Percentiles rank a stretch among this genome's conserved stretches.
Conservation (phyloP, 305 asterid genomes). For the Solanum aculeatissimum region DNA sequence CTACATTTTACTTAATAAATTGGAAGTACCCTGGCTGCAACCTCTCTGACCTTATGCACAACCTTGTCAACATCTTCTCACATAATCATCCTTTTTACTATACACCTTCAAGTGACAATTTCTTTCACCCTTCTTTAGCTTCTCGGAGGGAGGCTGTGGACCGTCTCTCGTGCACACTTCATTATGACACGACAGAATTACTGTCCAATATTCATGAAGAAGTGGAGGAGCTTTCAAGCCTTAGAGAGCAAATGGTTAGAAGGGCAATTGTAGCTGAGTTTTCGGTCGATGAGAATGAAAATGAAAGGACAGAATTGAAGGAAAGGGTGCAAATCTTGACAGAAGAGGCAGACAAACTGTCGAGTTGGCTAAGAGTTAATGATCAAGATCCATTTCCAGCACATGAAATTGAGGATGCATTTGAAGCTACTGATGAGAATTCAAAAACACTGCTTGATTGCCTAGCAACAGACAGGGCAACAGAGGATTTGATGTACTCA, state of each 20-base stretch:
- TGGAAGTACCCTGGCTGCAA: constrained; percentile 28
- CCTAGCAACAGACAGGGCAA: constrained; percentile 30
- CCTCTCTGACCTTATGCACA: constrained; percentile 34
- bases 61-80: constrained; percentile 29
- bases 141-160: constrained; percentile 47
- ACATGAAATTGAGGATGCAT: constrained; percentile 24
- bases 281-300: constrained; percentile 9
- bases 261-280: constrained; percentile 8
- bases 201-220: constrained; percentile 14
- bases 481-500: constrained; percentile 38
- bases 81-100: constrained; percentile 31
- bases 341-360: constrained; percentile 27
- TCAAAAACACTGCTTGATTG: constrained; percentile 21
- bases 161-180: constrained; percentile 19
- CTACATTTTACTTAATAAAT: constrained; percentile 23
- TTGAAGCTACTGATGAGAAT: constrained; percentile 25
- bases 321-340: constrained; percentile 7
- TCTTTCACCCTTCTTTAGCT: constrained; percentile 16
- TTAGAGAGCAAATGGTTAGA: constrained; percentile 15
- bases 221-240: constrained; percentile 11
- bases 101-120: not conserved
- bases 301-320: constrained; percentile 20
- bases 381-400: not conserved
- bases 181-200: constrained; percentile 20
- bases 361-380: constrained; percentile 34